Evolutionary conservation across 2,329 filamentous ascomycete species (phyloP), one percentile per base, ranked within the genome.

Genomic region (Epichloe gansuensis): DNA sequence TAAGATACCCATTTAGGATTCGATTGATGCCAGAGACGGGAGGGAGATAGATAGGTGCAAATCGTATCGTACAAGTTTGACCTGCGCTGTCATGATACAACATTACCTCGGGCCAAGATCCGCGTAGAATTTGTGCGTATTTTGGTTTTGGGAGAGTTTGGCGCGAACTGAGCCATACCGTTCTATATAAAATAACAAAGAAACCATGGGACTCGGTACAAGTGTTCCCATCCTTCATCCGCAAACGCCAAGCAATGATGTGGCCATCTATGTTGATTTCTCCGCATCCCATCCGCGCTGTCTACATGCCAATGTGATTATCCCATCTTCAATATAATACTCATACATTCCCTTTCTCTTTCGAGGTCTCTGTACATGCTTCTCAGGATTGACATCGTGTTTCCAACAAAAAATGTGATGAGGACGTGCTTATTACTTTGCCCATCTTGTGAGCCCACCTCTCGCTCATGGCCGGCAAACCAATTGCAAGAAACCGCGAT

Each of bases 181-280:
- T 31, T 31, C 12, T 50, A 44, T 38, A 17, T 50, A 43, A n/a
- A 50, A 34, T 34, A 28, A 41, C 12, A 44, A 25, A 43, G 37
- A 49, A 49, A 38, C 13, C n/a, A 28, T 12, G 21, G 38, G 13
- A 41, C 34, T 31, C 25, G 31, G n/a, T 38, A 13, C 31, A 13
- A 25, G 31, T 17, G 47, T 31, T 28, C 25, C 34, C 46, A 8
- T 37, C 9, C n/a, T 11, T 17, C 17, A 34, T 39, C 42, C 49
- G 15, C 49, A 51, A 51, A 51, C 49, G 49, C 49, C 49, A 37
- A 35, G 25, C 48, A 51, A 51, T 51, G 11, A 52, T 52, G 34
- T 47, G 21, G 35, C 43, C 37, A 13, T 52, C 50, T 43, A 46
- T 51, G 12, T 28, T 34, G 35, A 42, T 28, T 42, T 23, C 34